A percentile compares a stretch with the other conserved stretches of the same genome.
Evolutionary conservation across 371 early-diverging fungal species (phyloP).

Genomic region (Dichotomocladium elegans): DNA sequence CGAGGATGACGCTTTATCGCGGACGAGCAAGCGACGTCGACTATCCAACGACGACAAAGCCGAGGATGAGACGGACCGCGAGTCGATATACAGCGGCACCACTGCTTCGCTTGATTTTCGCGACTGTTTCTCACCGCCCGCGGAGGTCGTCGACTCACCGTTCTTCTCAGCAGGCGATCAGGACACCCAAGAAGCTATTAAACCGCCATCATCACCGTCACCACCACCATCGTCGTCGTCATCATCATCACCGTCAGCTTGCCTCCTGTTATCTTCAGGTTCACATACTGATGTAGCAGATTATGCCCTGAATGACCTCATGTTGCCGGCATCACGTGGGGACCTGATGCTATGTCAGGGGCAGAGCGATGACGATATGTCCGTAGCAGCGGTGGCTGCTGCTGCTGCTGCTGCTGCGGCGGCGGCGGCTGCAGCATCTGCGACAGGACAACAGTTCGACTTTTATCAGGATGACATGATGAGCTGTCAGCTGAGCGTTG

Average conservation of each 20-base stretch:
- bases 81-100: constrained; percentile 31
- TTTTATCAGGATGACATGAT: constrained; percentile 8
- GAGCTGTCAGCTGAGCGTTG: constrained; percentile 12
- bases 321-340: constrained; percentile 10
- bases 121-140: constrained; percentile 44
- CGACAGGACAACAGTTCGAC: background rate
- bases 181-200: background rate
- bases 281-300: background rate
- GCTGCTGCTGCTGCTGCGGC: constrained; percentile 6
- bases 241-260: background rate
- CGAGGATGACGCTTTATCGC: background rate
- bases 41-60: background rate
- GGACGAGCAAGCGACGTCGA: background rate
- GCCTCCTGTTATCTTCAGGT: background rate
- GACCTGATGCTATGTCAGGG: constrained; percentile 8
- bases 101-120: constrained; percentile 43
- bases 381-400: constrained; percentile 2
- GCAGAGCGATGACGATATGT: background rate
- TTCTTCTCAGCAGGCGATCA: background rate
- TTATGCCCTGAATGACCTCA: constrained; percentile 3
- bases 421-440: constrained; percentile 1
- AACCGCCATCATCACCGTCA: background rate
- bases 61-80: constrained; percentile 6
- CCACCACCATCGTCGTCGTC: background rate
- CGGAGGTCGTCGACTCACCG: constrained; percentile 7